A percentile compares a stretch with the other conserved stretches of the same genome.
Conservation (phyloP, 1,284 basidiomycete species). For the Laetiporus sulphureus region DNA sequence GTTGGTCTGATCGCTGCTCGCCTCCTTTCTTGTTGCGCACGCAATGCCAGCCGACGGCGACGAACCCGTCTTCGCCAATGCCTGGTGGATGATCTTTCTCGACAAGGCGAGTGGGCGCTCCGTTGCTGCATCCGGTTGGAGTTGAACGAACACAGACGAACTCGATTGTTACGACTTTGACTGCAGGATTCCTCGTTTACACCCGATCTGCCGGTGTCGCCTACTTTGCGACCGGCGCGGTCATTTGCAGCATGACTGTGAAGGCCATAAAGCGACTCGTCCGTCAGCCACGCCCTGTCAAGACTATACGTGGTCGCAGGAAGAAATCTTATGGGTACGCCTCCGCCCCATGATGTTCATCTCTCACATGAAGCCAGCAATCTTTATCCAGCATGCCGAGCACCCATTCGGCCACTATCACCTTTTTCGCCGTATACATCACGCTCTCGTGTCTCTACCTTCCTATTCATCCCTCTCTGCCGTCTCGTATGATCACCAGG, state of each 20-base stretch:
- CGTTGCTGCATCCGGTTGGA: too few species aligned
- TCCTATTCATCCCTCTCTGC: constrained; percentile 42
- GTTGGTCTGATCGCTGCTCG: too few species aligned
- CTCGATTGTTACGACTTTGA: constrained; percentile 47
- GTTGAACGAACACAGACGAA: constrained; percentile 28
- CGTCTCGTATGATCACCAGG: constrained; percentile 27
- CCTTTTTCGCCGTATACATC: constrained; percentile 67
- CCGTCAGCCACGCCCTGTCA: constrained; percentile 64
- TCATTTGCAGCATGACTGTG: constrained; percentile 55
- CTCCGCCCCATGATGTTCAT: background rate
- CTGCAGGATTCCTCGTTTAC: constrained; percentile 51
- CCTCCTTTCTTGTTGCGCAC: too few species aligned
- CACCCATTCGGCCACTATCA: constrained; percentile 76
- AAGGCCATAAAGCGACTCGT: constrained; percentile 66
- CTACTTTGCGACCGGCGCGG: constrained; percentile 64
- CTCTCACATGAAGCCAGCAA: constrained; percentile 1
- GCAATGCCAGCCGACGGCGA: too few species aligned
- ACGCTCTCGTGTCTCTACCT: constrained; percentile 50
- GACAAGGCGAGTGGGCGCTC: too few species aligned
- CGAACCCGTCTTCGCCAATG: too few species aligned
- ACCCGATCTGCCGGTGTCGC: constrained; percentile 63
- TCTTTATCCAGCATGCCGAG: constrained; percentile 69
- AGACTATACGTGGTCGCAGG: constrained; percentile 27
- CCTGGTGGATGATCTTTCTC: constrained; percentile 5
- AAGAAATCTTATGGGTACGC: constrained; percentile 63